Conservation (phyloP, 2,329 filamentous ascomycete genomes). For the Diaporthe citriasiana region DNA sequence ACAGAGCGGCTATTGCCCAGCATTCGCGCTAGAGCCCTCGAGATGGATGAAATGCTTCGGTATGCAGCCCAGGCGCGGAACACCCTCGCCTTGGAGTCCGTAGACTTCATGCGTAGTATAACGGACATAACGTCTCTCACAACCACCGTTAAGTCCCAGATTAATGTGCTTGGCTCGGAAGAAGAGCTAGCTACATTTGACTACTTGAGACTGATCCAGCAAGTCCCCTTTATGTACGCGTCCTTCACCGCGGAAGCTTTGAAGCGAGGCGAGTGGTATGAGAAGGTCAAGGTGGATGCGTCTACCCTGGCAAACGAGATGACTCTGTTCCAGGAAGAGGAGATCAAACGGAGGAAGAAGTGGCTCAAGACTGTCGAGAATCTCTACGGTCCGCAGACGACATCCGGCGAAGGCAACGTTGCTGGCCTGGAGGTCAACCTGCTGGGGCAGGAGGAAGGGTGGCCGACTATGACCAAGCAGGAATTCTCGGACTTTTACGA, state of each 20-base stretch:
- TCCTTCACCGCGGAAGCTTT: constrained; percentile 90
- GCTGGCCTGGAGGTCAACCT: constrained; percentile 88
- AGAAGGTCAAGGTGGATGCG: constrained; percentile 91
- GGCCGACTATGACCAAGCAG: constrained; percentile 82
- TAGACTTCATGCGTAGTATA: constrained; percentile 85
- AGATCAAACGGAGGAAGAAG: constrained; percentile 86
- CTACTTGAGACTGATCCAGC: constrained; percentile 82
- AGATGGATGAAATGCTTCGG: constrained; percentile 73
- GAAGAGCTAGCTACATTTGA: constrained; percentile 87
- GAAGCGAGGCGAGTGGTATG: constrained; percentile 88
- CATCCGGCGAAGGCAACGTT: constrained; percentile 75
- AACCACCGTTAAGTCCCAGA: constrained; percentile 78
- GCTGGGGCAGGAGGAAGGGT: constrained; percentile 81
- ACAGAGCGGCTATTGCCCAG: constrained; percentile 74
- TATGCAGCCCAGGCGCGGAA: constrained; percentile 78
- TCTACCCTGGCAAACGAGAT: constrained; percentile 92
- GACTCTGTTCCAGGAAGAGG: constrained; percentile 92
- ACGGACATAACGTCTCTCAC: constrained; percentile 84
- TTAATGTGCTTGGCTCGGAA: constrained; percentile 78
- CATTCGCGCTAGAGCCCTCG: constrained; percentile 67
- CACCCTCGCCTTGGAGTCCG: constrained; percentile 72
- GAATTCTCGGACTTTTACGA: constrained; percentile 83
- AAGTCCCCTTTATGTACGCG: constrained; percentile 90
- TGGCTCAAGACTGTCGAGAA: constrained; percentile 91
- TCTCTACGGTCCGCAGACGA: constrained; percentile 75